Evolutionary conservation across 306 rosid genomes (phyloP).

Genomic region (Comarum palustre): DNA sequence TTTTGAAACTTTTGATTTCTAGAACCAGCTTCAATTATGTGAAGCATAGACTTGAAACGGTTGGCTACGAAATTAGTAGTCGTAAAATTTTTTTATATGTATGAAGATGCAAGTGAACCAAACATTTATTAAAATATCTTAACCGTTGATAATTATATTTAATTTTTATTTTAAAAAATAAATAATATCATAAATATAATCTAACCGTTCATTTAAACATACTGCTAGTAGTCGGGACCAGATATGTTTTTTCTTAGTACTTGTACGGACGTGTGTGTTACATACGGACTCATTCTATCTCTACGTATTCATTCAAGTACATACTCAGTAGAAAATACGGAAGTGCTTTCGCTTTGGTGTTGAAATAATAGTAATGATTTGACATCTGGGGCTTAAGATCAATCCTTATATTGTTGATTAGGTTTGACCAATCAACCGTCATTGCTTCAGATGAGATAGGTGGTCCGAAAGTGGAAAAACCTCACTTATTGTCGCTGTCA

Average conservation of each 20-base stretch:
- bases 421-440: conserved; percentile 2
- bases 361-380: not conserved
- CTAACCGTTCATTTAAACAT: too few species aligned
- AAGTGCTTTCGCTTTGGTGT: not conserved
- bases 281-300: not conserved
- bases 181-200: too few species aligned
- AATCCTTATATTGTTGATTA: not conserved
- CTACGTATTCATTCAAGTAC: not conserved
- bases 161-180: too few species aligned
- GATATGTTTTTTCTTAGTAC: not conserved
- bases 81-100: too few species aligned
- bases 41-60: not conserved
- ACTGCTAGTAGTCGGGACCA: too few species aligned
- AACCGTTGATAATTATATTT: too few species aligned
- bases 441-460: not conserved
- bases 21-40: not conserved
- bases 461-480: not conserved
- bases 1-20: not conserved
- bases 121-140: too few species aligned
- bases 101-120: too few species aligned
- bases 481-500: not conserved
- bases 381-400: not conserved
- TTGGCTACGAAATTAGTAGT: not conserved
- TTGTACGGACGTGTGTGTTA: not conserved
- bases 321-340: not conserved